Evolutionary conservation across 2,329 filamentous ascomycete genomes (phyloP).

Genomic region (Penicillium janthinellum): DNA sequence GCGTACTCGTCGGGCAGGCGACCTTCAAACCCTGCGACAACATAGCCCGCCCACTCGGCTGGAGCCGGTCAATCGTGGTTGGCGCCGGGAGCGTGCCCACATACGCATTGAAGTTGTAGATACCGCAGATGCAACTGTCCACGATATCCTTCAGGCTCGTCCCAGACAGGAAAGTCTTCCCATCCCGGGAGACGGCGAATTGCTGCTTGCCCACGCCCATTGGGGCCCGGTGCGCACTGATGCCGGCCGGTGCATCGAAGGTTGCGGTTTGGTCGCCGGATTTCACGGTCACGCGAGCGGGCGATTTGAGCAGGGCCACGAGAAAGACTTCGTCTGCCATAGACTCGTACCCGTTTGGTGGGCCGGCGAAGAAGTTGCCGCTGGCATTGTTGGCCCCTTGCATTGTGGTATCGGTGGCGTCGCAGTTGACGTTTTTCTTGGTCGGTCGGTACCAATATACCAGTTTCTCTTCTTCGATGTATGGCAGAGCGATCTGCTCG

Average conservation of each 20-base stretch:
- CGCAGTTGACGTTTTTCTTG: conserved; percentile 51
- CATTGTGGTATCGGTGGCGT: conserved; percentile 55
- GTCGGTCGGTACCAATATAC: conserved; percentile 61
- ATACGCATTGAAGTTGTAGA: conserved; percentile 62
- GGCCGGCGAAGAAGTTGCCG: conserved; percentile 57
- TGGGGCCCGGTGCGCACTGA: conserved; percentile 47
- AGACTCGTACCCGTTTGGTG: conserved; percentile 53
- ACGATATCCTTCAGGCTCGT: conserved; percentile 55
- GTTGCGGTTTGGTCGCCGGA: conserved; percentile 50
- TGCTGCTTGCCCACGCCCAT: conserved; percentile 53
- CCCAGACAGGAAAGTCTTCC: conserved; percentile 47
- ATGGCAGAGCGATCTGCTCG: conserved; percentile 32
- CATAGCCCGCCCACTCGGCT: conserved; percentile 34
- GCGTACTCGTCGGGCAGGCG: conserved; percentile 32
- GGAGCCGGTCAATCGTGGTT: conserved; percentile 38
- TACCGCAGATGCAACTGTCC: conserved; percentile 51
- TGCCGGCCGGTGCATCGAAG: conserved; percentile 51
- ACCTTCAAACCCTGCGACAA: conserved; percentile 34
- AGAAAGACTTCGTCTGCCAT: conserved; percentile 56
- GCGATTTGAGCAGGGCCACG: conserved; percentile 52
- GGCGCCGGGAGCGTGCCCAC: conserved; percentile 53
- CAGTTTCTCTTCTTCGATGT: conserved; percentile 53
- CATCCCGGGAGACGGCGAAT: conserved; percentile 50
- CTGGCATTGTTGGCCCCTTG: conserved; percentile 46
- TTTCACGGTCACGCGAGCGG: conserved; percentile 49